A percentile compares a stretch with the other conserved stretches of the same genome.
phyloP scores from a whole-genome alignment of 2,329 filamentous ascomycete genomes.

The Parastagonospora avenae region DNA sequence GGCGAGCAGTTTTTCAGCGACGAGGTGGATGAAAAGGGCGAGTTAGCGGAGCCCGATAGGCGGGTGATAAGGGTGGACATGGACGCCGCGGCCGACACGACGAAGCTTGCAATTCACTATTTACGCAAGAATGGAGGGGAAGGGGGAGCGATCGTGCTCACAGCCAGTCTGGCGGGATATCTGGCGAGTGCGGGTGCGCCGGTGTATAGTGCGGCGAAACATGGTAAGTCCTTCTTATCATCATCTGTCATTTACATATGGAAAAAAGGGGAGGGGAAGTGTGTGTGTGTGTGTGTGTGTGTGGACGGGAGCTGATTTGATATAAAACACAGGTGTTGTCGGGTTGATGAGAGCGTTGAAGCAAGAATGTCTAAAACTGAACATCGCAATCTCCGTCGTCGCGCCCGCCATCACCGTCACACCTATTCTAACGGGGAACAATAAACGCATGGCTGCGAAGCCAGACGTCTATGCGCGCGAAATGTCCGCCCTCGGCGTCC shows the following conservation, averaged over 20 bases:
- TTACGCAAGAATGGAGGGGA: conserved; percentile 47
- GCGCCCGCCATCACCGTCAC: conserved; percentile 58
- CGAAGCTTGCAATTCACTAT: conserved; percentile 56
- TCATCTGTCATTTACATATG: background rate
- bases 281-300: too few species aligned
- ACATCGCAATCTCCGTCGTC: conserved; percentile 54
- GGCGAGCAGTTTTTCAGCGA: conserved; percentile 58
- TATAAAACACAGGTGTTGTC: conserved; percentile 51
- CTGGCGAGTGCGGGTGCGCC: conserved; percentile 55
- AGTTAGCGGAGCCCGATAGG: conserved; percentile 54
- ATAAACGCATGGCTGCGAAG: conserved; percentile 33
- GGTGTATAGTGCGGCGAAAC: conserved; percentile 57
- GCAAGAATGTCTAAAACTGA: conserved; percentile 53
- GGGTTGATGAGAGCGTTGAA: conserved; percentile 58
- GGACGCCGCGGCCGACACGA: conserved; percentile 53
- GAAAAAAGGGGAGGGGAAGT: background rate
- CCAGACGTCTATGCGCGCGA: conserved; percentile 50
- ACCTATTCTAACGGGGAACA: conserved; percentile 47
- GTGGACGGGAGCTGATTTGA: too few species aligned
- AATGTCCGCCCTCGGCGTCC: conserved; percentile 52
- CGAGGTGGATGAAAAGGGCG: conserved; percentile 47
- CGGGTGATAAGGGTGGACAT: conserved; percentile 54
- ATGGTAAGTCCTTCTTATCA: conserved; percentile 40
- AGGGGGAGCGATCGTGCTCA: conserved; percentile 54
- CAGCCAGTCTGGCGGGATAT: conserved; percentile 57